Percentiles rank a stretch among this genome's conserved stretches.
Evolutionary conservation across 2,329 filamentous ascomycete genomes (phyloP).

Genomic region (Hortaea werneckii): DNA sequence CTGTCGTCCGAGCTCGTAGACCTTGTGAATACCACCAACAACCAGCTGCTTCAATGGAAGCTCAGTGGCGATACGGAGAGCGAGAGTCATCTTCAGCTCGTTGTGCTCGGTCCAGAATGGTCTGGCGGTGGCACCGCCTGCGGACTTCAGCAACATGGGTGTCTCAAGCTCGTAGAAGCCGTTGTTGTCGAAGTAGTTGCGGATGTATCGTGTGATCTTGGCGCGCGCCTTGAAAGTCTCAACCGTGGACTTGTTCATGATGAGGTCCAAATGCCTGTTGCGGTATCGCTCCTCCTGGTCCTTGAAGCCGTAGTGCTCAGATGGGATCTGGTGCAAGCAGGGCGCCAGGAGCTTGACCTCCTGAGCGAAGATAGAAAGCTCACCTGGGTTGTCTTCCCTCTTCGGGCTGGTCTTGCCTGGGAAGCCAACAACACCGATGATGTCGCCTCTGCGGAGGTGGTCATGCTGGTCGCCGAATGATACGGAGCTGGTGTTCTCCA

Average conservation of each 20-base stretch:
- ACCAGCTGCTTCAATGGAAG: constrained; percentile 94
- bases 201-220: constrained; percentile 81
- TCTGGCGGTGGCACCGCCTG: constrained; percentile 88
- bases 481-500: constrained; percentile 59
- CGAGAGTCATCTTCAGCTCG: constrained; percentile 88
- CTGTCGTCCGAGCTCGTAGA: constrained; percentile 91
- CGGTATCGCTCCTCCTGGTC: constrained; percentile 89
- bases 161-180: constrained; percentile 94
- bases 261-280: constrained; percentile 87
- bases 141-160: constrained; percentile 93
- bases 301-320: constrained; percentile 89
- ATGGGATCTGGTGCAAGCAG: constrained; percentile 81
- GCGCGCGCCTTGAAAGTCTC: constrained; percentile 76
- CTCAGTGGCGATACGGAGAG: constrained; percentile 89
- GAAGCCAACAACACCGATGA: constrained; percentile 78
- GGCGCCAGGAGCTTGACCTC: constrained; percentile 80
- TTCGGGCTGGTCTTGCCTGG: constrained; percentile 78
- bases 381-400: constrained; percentile 61
- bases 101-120: constrained; percentile 96
- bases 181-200: constrained; percentile 71
- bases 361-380: constrained; percentile 85
- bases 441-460: constrained; percentile 78
- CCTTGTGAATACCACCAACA: constrained; percentile 85
- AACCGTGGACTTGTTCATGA: constrained; percentile 85
- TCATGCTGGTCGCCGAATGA: constrained; percentile 84